phyloP scores from a whole-genome alignment of 129 eudicot species.

The Flaveria sonorensis region DNA sequence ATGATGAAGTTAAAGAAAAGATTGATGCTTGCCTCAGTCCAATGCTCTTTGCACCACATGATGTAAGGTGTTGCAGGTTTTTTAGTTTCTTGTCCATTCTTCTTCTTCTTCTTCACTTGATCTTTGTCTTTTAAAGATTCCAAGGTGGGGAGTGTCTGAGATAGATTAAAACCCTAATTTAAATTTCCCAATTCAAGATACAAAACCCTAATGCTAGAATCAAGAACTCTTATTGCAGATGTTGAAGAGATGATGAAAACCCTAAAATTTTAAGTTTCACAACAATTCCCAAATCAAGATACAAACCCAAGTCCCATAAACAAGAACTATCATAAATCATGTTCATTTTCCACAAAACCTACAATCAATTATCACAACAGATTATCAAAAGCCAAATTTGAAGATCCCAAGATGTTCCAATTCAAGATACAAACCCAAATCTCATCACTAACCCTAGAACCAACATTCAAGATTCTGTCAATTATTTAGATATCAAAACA shows the following conservation, averaged over 20 bases:
- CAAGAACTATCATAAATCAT: neutral
- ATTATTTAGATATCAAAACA: neutral
- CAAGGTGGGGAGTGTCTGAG: conserved; percentile 60
- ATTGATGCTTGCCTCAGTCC: conserved; percentile 66
- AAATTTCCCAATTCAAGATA: conserved; percentile 4
- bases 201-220: neutral
- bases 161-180: neutral
- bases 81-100: conserved; percentile 45
- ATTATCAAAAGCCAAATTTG: too few relatives aligned
- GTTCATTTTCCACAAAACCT: neutral
- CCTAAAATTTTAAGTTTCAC: neutral
- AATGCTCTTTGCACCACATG: conserved; percentile 86
- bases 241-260: neutral
- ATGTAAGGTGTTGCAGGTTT: conserved; percentile 83
- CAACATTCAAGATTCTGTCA: conserved; percentile 16
- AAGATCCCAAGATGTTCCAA: neutral
- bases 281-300: too few relatives aligned
- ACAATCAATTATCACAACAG: neutral
- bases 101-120: conserved; percentile 65
- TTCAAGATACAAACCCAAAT: conserved; percentile 18
- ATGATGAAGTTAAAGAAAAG: neutral
- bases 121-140: conserved; percentile 64
- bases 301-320: too few relatives aligned
- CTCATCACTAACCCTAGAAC: conserved; percentile 6
- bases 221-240: neutral